Evolutionary conservation across 1,284 basidiomycete genomes (phyloP).

Genomic region (Rhodotorula sp.): DNA sequence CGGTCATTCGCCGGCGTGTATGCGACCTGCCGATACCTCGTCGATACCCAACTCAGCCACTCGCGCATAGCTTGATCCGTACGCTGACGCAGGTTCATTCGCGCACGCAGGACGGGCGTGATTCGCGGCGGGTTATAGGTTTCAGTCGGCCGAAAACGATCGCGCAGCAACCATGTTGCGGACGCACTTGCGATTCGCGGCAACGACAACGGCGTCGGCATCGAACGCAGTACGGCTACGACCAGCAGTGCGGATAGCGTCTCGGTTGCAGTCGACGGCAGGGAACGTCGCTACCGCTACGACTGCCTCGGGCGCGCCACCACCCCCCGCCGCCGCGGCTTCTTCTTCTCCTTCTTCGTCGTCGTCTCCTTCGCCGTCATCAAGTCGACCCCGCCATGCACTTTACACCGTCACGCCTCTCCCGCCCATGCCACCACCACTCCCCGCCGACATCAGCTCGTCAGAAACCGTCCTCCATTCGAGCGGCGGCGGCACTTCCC

Average conservation of each 20-base stretch:
- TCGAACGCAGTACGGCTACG: slow-evolving; percentile 3
- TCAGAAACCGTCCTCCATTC: slow-evolving; percentile 1
- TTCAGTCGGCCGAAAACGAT: too few species aligned
- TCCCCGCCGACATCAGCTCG: slow-evolving; percentile 31
- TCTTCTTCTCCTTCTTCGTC: not conserved
- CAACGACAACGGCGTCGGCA: not conserved
- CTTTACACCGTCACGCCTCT: slow-evolving; percentile 37
- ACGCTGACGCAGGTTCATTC: too few species aligned
- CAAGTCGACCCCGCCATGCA: not conserved
- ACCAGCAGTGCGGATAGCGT: not conserved
- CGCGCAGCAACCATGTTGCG: slow-evolving; percentile 8
- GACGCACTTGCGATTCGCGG: slow-evolving; percentile 14
- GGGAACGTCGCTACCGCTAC: not conserved
- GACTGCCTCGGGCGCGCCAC: not conserved
- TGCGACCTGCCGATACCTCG: too few species aligned
- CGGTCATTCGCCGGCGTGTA: too few species aligned
- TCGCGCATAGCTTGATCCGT: too few species aligned
- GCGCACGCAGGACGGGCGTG: too few species aligned
- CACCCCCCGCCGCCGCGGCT: not conserved
- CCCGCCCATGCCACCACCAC: slow-evolving; percentile 35
- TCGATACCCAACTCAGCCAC: too few species aligned
- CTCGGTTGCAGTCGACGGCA: not conserved
- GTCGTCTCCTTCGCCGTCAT: not conserved
- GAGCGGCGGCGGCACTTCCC: not conserved
- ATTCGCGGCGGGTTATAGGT: too few species aligned